Evolutionary conservation across 1,284 basidiomycete species (phyloP), one percentile per base, ranked within the genome.

Genomic region (Ustilago curta): DNA sequence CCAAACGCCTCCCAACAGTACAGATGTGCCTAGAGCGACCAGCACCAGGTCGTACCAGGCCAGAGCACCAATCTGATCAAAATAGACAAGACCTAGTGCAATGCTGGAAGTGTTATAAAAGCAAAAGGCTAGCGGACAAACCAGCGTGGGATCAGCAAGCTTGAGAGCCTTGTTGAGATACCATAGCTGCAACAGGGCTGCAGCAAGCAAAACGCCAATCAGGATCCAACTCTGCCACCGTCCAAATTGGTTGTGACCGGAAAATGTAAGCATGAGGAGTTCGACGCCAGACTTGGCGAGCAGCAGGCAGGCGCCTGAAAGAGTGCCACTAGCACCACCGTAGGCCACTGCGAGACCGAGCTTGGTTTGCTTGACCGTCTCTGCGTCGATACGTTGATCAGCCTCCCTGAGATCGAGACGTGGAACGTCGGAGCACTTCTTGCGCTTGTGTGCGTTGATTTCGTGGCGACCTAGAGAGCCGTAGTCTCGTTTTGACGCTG

Each of bases 201-300:
- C 92, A 0, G 88, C 86, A 18, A 90, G 87, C 25, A 95, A 86
- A 2, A 91, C 89, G 25, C 90, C 85, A 7, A 94, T 86, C n/a
- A 95, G 88, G 18, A 90, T 85, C 92, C 93, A 95, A 2, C 85
- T 94, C 37, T 81, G 89, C 91, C 91, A 93, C 53, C 90, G 87
- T 87, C 90, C 91, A 82, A 97, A 97, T 83, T 98, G 94, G 82
- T 96, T 97, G 47, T 91, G 86, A 6, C 86, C 86, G 0, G 70
- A 73, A 37, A 96, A 83, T 0, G 94, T 94, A 29, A 95, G 87
- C 67, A 97, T 87, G 9, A 97, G 87, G 9, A 98, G 88, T 86
- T 97, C 94, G 11, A 97, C 92, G 3, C 93, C 94, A 56, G 93
- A 93, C 87, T 98, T 98, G 35, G 95, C 95, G 68, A 97, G 92